Base-by-base conservation (phyloP, 106 monocot genomes). In the Xerophyta viscosa region DNA sequence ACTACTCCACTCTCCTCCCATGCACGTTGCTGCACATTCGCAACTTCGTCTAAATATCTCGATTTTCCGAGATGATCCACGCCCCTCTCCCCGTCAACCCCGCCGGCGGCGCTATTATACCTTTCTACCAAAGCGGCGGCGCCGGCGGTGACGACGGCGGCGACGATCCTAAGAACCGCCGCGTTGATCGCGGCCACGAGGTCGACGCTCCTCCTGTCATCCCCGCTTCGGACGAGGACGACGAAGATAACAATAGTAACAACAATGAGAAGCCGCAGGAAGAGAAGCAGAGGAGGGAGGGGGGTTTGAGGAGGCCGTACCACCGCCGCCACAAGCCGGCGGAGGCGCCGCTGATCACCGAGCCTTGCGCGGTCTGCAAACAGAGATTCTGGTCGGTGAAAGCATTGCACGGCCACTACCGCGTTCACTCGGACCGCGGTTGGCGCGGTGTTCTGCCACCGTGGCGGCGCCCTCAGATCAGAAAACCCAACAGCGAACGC, bases 321-420 rank as follows among this genome's bases (percentile, higher is more conserved):
- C 15, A 10, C 10, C 6, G 39, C 39, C 15, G n/a, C 24, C 8
- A 23, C 48, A 26, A 6, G 1, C 7, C 14, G 17, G 9, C 26
- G 29, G 13, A 31, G 36, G 0, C 19, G 0, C 18, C 31, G 39
- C 3, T 8, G 8, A 2, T 6, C 17, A 54, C 9, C 14, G 20
- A 1, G 6, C 8, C 31, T 0, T 54, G 54, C 21, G 8, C 54
- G 1, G 6, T 2, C 0, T 54, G 54, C 19, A 9, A 9, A 0
- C 18, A 54, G 12, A 18, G 6, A 0, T 54, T 54, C 8, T 37
- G 30, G 3, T 33, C 54, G 9, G 4, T 0, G 1, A 54, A 54
- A 20, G 54, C 54, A 31, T 10, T 54, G 20, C 33, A 37, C 19
- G 54, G 54, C 20, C 54, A 33, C 33, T 18, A 33, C n/a, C 12